Conservation (phyloP, 768 basidiomycete genomes). For the Pholiota molesta region DNA sequence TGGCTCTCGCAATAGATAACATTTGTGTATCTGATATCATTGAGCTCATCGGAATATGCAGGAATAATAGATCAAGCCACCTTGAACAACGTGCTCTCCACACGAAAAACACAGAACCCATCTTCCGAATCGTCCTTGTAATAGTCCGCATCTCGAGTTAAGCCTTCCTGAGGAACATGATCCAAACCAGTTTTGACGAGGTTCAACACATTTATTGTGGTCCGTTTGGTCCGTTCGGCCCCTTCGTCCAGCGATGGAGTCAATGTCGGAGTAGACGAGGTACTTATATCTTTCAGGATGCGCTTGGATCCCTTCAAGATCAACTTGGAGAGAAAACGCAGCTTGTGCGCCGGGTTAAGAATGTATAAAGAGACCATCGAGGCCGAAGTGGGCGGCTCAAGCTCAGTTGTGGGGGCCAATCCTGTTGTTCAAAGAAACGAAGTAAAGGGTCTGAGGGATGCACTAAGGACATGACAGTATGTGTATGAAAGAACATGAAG, state of each 20-base stretch:
- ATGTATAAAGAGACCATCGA: conserved; percentile 42
- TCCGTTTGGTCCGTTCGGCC: conserved; percentile 13
- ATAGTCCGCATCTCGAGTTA: conserved; percentile 35
- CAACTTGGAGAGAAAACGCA: conserved; percentile 34
- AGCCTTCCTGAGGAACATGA: conserved; percentile 18
- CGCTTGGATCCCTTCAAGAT: conserved; percentile 37
- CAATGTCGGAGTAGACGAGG: not conserved
- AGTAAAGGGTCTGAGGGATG: conserved; percentile 15
- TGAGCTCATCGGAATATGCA: not conserved
- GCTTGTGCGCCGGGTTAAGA: conserved; percentile 39
- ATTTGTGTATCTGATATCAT: conserved; percentile 44
- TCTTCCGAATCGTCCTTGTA: conserved; percentile 38
- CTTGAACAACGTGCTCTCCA: conserved; percentile 66
- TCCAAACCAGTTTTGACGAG: conserved; percentile 23
- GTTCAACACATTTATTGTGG: conserved; percentile 22
- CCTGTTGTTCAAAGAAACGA: conserved; percentile 17
- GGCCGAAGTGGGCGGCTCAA: conserved; percentile 15
- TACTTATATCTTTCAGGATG: conserved; percentile 17
- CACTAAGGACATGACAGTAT: conserved; percentile 24
- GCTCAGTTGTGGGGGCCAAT: not conserved
- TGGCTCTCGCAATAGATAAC: conserved; percentile 42
- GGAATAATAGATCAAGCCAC: conserved; percentile 34
- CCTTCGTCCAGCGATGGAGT: conserved; percentile 10
- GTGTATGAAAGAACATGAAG: conserved; percentile 36
- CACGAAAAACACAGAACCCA: conserved; percentile 62